A percentile compares a stretch with the other conserved stretches of the same genome.
These are phyloP conservation scores for Hagleromyces aurorensis DNA, from an alignment of 805 yeast species.

Conservation along the genomic window DNA sequence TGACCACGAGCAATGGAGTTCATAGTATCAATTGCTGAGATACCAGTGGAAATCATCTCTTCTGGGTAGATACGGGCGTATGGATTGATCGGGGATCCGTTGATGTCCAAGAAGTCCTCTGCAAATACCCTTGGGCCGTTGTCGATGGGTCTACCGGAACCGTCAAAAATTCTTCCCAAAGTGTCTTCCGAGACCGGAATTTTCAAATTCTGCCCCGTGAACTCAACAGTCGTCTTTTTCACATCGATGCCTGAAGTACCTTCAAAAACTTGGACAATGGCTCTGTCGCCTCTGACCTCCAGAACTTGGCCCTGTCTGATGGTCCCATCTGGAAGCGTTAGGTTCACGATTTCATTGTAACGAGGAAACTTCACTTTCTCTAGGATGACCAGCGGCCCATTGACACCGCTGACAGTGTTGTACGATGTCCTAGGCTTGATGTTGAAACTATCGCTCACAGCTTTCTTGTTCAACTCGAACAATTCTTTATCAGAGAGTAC, in stretches of 20 bases:
- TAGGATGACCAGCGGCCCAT: slow-evolving; percentile 92
- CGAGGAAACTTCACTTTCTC: slow-evolving; percentile 84
- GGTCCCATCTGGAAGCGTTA: slow-evolving; percentile 94
- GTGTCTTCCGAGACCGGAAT: slow-evolving; percentile 95
- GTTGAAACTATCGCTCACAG: slow-evolving; percentile 86
- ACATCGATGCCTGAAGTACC: slow-evolving; percentile 99
- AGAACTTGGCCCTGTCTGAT: slow-evolving; percentile 95
- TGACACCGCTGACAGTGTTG: slow-evolving; percentile 96
- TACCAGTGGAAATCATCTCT: slow-evolving; percentile 99
- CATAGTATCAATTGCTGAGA: slow-evolving; percentile 98
- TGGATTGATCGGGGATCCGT: slow-evolving; percentile 98
- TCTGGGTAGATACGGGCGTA: slow-evolving; percentile 98
- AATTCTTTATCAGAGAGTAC: slow-evolving; percentile 34
- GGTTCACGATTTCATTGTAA: slow-evolving; percentile 92
- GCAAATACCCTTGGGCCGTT: slow-evolving; percentile 98
- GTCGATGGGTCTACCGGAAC: slow-evolving; percentile 97
- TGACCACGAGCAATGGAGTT: slow-evolving; percentile 99
- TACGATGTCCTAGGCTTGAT: slow-evolving; percentile 86
- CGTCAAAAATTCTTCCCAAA: slow-evolving; percentile 96
- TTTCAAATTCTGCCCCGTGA: slow-evolving; percentile 89
- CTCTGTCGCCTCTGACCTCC: slow-evolving; percentile 95
- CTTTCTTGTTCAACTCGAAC: slow-evolving; percentile 77
- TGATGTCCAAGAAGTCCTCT: slow-evolving; percentile 95
- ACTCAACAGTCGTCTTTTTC: slow-evolving; percentile 93
- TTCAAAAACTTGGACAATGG: slow-evolving; percentile 97